phyloP scores from a whole-genome alignment of 257 asterid species.

The Solanum raphanifolium region DNA sequence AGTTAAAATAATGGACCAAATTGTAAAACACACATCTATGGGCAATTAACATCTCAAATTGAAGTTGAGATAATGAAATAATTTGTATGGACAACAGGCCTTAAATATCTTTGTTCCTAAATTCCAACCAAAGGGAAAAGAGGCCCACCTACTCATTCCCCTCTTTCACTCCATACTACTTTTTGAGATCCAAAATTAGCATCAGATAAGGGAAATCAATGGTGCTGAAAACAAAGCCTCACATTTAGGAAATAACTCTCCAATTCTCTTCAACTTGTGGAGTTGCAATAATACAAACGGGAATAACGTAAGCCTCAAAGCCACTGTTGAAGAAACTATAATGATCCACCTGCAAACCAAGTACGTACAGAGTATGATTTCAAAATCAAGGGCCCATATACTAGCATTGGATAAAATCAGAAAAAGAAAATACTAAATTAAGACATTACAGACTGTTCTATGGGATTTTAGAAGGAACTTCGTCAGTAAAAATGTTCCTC shows the following conservation, averaged over 20 bases:
- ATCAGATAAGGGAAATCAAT: background rate
- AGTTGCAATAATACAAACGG: conserved; percentile 67
- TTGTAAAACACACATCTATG: background rate
- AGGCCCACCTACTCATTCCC: background rate
- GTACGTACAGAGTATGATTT: background rate
- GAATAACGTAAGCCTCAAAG: conserved; percentile 53
- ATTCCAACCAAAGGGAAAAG: background rate
- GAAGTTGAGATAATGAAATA: background rate
- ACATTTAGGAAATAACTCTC: conserved; percentile 62
- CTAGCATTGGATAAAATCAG: background rate
- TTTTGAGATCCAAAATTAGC: background rate
- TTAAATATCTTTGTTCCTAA: background rate
- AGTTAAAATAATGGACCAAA: background rate
- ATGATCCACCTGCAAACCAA: conserved; percentile 58
- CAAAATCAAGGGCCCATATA: background rate
- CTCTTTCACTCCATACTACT: background rate
- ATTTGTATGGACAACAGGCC: background rate
- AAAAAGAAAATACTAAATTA: background rate
- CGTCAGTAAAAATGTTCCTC: background rate
- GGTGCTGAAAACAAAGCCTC: conserved; percentile 23
- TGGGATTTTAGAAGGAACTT: background rate
- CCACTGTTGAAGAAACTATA: conserved; percentile 64
- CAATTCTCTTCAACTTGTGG: conserved; percentile 53
- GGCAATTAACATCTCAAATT: background rate
- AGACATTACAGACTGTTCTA: background rate